phyloP scores from a whole-genome alignment of 2,329 filamentous ascomycete genomes.

The Clonostachys rosea region DNA sequence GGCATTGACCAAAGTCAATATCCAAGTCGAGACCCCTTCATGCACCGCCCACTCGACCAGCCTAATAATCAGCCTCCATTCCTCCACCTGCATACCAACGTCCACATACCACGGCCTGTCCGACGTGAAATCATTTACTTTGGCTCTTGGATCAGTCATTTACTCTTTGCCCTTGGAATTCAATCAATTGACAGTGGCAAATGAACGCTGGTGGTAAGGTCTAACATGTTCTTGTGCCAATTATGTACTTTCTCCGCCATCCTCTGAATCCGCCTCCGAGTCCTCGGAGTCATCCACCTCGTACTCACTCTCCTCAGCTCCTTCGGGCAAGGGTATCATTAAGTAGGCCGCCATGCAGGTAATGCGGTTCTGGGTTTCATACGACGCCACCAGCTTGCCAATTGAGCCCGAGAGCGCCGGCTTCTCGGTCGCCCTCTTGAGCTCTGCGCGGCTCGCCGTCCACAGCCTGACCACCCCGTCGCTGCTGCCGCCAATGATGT shows the following conservation, averaged over 20 bases:
- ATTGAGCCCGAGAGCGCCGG: slow-evolving; percentile 25
- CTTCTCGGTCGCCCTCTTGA: slow-evolving; percentile 8
- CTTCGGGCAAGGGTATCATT: slow-evolving; percentile 68
- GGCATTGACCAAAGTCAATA: too few species aligned
- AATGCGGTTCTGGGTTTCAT: slow-evolving; percentile 83
- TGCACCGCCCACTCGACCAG: too few species aligned
- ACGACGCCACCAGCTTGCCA: slow-evolving; percentile 68
- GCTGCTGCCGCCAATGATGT: slow-evolving; percentile 74
- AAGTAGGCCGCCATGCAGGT: slow-evolving; percentile 84
- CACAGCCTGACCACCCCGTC: slow-evolving; percentile 83
- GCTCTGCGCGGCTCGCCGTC: slow-evolving; percentile 25
- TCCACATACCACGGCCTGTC: too few species aligned
- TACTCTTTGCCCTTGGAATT: too few species aligned
- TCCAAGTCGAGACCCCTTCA: too few species aligned
- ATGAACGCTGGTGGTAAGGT: too few species aligned
- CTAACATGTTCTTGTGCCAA: too few species aligned
- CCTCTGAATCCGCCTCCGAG: slow-evolving; percentile 27
- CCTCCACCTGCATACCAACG: too few species aligned
- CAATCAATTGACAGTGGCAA: too few species aligned
- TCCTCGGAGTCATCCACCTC: slow-evolving; percentile 33
- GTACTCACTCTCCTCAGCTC: slow-evolving; percentile 53
- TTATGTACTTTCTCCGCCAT: slow-evolving; percentile 2
- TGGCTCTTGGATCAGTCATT: too few species aligned
- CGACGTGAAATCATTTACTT: too few species aligned
- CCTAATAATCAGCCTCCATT: too few species aligned